Conservation (phyloP, 352 stramenopile genomes). For the Globisporangium acanthophoron region DNA sequence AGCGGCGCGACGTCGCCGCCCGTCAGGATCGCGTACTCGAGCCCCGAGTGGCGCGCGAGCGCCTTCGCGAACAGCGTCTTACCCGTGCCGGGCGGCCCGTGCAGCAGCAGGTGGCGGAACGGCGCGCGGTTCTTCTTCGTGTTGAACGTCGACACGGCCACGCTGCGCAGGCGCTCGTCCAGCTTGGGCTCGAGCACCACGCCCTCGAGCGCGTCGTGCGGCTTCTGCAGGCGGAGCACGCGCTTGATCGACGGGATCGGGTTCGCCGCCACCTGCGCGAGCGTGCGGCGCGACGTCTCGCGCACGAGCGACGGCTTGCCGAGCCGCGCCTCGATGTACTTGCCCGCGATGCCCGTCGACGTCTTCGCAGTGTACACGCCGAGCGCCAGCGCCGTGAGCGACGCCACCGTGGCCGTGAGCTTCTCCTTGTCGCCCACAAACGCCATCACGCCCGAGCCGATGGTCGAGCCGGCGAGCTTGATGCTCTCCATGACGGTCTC, state of each 20-base stretch:
- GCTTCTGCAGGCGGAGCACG: constrained; percentile 83
- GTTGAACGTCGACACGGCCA: constrained; percentile 97
- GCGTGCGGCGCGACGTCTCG: constrained; percentile 92
- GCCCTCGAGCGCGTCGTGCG: constrained; percentile 91
- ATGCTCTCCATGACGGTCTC: constrained; percentile 96
- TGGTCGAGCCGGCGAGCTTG: constrained; percentile 90
- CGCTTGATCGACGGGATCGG: constrained; percentile 87
- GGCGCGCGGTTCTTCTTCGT: constrained; percentile 98
- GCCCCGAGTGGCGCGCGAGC: constrained; percentile 93
- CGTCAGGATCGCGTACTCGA: constrained; percentile 99
- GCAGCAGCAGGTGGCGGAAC: constrained; percentile 97
- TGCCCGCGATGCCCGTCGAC: constrained; percentile 89
- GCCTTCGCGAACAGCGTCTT: constrained; percentile 99
- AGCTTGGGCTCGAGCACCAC: constrained; percentile 95
- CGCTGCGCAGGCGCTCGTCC: constrained; percentile 91
- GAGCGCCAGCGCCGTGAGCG: constrained; percentile 91
- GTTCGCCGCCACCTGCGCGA: constrained; percentile 74
- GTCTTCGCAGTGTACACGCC: constrained; percentile 96
- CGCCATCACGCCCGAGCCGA: constrained; percentile 90
- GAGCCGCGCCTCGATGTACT: constrained; percentile 95
- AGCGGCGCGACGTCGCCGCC: constrained; percentile 98
- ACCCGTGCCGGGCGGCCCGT: constrained; percentile 97
- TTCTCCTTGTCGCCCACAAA: constrained; percentile 96
- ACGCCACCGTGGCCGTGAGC: constrained; percentile 93
- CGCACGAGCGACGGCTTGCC: constrained; percentile 97